Percentiles rank a stretch among this genome's conserved stretches.
These are phyloP conservation scores for Penicillium pancosmium DNA, from an alignment of 495 filamentous ascomycete species.

Conservation along the genomic window DNA sequence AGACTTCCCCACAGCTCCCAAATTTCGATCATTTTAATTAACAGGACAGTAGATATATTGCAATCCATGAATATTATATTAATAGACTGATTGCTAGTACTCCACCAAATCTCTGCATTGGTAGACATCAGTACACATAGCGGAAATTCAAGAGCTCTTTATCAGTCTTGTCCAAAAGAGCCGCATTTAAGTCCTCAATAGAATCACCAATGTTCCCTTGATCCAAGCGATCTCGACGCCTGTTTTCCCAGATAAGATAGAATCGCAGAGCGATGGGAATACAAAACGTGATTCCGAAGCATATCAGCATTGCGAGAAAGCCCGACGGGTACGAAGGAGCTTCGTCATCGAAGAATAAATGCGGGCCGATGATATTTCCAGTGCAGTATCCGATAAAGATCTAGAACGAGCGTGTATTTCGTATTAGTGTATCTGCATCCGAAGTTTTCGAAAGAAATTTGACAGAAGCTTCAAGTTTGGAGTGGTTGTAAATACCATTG, in stretches of 20 bases:
- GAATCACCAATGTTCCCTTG: not conserved
- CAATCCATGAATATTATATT: no score
- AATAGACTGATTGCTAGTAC: no score
- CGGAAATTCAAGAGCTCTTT: not conserved
- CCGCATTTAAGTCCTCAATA: not conserved
- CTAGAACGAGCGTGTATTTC: not conserved
- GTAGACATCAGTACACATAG: not conserved
- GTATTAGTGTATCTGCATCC: not conserved
- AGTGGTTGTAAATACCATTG: constrained; percentile 3
- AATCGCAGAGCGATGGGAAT: constrained; percentile 4
- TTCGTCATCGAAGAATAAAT: constrained; percentile 18
- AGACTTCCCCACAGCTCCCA: no score
- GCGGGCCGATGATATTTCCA: constrained; percentile 33
- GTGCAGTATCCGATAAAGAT: constrained; percentile 40
- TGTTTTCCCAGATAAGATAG: constrained; percentile 20
- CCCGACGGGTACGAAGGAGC: constrained; percentile 19
- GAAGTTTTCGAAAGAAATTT: not conserved
- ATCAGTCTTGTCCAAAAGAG: not conserved
- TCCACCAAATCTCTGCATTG: not conserved
- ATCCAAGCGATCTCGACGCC: constrained; percentile 2
- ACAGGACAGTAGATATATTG: no score
- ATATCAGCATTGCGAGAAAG: constrained; percentile 12
- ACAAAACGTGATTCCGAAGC: not conserved
- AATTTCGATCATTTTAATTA: no score
- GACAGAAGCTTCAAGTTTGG: not conserved